Conservation (phyloP, 768 basidiomycete genomes). For the Cystobasidium ongulense region DNA sequence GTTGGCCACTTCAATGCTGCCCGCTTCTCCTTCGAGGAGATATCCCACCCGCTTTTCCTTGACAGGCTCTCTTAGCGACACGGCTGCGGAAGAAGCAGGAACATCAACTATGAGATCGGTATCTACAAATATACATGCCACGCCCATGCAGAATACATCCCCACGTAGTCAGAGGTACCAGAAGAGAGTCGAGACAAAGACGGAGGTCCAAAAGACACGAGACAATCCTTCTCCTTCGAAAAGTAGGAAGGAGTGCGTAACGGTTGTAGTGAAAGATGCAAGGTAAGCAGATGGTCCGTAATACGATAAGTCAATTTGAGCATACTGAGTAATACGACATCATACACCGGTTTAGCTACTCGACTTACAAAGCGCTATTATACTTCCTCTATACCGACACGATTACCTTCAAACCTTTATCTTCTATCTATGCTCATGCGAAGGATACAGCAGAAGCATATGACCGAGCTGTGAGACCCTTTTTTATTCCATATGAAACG, state of each 20-base stretch:
- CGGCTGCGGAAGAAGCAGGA: background rate
- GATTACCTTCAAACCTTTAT: constrained; percentile 46
- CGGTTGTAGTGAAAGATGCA: constrained; percentile 45
- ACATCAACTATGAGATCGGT: constrained; percentile 15
- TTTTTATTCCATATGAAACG: constrained; percentile 29
- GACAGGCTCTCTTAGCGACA: background rate
- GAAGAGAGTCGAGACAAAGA: background rate
- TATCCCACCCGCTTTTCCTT: background rate
- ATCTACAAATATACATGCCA: background rate
- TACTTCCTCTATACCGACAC: constrained; percentile 49
- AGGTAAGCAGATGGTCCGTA: constrained; percentile 27
- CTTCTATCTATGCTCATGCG: constrained; percentile 43
- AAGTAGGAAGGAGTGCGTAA: constrained; percentile 36
- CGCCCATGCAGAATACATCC: background rate
- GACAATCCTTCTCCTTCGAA: background rate
- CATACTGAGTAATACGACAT: background rate
- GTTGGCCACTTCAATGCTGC: background rate
- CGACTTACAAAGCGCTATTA: constrained; percentile 47
- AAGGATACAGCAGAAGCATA: constrained; percentile 29
- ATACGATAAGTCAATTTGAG: background rate
- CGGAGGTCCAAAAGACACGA: constrained; percentile 26
- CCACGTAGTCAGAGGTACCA: background rate
- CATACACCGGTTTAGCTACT: constrained; percentile 41
- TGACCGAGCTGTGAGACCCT: background rate
- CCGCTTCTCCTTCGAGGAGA: background rate